Base-by-base conservation (phyloP, 2,329 filamentous ascomycete species). In the Elsinoe perseae region DNA sequence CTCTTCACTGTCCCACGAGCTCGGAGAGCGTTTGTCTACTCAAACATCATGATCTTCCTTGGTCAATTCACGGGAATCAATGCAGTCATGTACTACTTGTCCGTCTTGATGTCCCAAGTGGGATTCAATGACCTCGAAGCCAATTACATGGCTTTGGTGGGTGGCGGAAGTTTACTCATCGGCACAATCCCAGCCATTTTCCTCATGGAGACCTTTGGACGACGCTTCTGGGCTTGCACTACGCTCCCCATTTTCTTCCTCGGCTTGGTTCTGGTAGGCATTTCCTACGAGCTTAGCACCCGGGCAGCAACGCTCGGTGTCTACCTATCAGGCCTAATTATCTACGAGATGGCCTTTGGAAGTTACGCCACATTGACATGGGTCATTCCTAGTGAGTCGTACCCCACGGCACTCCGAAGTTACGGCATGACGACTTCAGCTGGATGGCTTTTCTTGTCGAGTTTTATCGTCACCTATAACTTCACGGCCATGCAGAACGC, bases 391-490 rank as follows among this genome's bases (percentile, higher is more conserved):
- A 79, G 81, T 0, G 85, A 89, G 62, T 82, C 85, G 4, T 88
- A 86, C 68, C 85, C 84, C 0, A 87, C 85, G 0, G 87, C 88
- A 65, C 78, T 88, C 0, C 79, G 85, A 50, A 81, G 77, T 9
- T 88, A 88, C 68, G 85, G 85, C 59, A 88, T 89, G 85, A 85
- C 83, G 3, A 84, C 80, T 0, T 84, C 82, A 0, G 82, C 84
- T 46, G 82, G 80, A 1, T 80, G 82, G 60, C 75, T 88, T 4
- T 89, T 87, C 78, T 75, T 88, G 20, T 81, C 79, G 54, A 85
- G 82, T 1, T 88, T 87, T 72, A 77, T 87, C 62, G 83, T 88
- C 53, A 88, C 85, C 8, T 88, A 87, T 75, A 87, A 87, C 75
- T 89, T 88, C 71, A 77, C 78, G 0, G 75, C 76, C 8, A 89